Evolutionary conservation across 2,329 filamentous ascomycete genomes (phyloP), one percentile per base, ranked within the genome.

Genomic region (Ambrosiella xylebori): DNA sequence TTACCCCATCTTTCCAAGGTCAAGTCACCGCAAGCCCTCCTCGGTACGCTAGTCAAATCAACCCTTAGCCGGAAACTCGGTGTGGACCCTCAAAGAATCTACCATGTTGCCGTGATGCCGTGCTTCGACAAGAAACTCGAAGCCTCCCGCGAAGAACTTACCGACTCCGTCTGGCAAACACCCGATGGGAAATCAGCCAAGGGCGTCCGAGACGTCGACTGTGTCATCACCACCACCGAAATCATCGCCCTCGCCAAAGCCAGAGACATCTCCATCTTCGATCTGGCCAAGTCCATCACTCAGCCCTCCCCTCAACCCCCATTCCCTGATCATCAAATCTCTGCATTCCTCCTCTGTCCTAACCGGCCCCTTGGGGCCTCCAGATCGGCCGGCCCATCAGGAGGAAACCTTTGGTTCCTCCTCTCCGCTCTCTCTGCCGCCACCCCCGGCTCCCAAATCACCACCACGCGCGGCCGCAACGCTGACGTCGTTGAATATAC

Each of bases 101-200:
- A 91, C 88, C 91, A 97, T 69, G 71, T 97, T 57, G 88, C 91
- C 11, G 77, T 98, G 51, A 98, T 98, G 93, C 93, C 93, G 17
- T 98, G 93, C 69, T 97, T 98, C 69, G 93, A 98, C 70, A 98
- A 98, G 75, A 98, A 98, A 70, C 78, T 98, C 36, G 93, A 98
- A 71, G 93, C 93, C 6, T 95, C 89, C 64, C 83, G 93, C 57
- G 85, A 89, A 68, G 93, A 98, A 70, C 78, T 98, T 44, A 97
- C 90, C 0, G 86, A 91, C 66, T 72, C 78, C 6, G 79, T 81
- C 13, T 96, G 90, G 90, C 2, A 35, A 36, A 73, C 70, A 57
- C 74, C 70, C 45, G 72, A 71, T 56, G 74, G 71, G 12, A 67
- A 66, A 53, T 73, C 76, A 1, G 74, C 72, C 1, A 70, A 73